Base-by-base conservation (phyloP, 176 grass and related monocot species). In the Poa pratensis region DNA sequence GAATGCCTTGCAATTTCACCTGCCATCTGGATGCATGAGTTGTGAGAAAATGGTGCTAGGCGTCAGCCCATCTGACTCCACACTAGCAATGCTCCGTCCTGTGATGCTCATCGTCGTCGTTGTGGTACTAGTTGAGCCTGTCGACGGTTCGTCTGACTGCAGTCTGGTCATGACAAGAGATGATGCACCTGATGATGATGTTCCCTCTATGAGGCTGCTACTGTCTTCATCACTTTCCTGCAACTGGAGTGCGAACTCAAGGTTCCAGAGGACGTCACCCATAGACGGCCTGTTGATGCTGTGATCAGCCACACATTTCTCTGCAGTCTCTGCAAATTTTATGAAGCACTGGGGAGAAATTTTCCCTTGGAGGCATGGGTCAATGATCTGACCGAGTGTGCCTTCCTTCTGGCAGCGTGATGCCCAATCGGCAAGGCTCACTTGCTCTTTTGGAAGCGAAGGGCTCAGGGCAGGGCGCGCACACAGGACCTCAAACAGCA, bases 341-440 rank as follows among this genome's bases (percentile, higher is more conserved):
- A 69, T 73, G 75, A 94, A 90, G 85, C 90, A 90, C 16, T 86
- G 85, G 16, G 90, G 85, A 19, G 82, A 67, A 70, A 92, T 94
- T 76, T 69, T 90, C 28, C 85, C 93, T 20, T 79, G 81, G 27
- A 94, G 85, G 11, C 20, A 55, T 8, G 93, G 87, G 79, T 94
- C 93, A 1, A 90, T 84, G 65, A 94, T 86, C 68, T 94, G 62
- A 26, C 89, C 87, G 6, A 94, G 87, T 1, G 92, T 43, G 24
- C 93, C 90, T 26, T 92, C 88, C 54, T 79, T 92, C 74, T 88
- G 87, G 80, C 93, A 92, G 16, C 50, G 80, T 34, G 87, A 9
- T 20, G 87, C 93, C 93, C 93, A 94, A 19, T 94, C 93, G 2
- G 93, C 93, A 16, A 94, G 83, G 87, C 75, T 94, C 52, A 94